Evolutionary conservation across 1,284 basidiomycete species (phyloP).

Genomic region (Ustilago bromivora): DNA sequence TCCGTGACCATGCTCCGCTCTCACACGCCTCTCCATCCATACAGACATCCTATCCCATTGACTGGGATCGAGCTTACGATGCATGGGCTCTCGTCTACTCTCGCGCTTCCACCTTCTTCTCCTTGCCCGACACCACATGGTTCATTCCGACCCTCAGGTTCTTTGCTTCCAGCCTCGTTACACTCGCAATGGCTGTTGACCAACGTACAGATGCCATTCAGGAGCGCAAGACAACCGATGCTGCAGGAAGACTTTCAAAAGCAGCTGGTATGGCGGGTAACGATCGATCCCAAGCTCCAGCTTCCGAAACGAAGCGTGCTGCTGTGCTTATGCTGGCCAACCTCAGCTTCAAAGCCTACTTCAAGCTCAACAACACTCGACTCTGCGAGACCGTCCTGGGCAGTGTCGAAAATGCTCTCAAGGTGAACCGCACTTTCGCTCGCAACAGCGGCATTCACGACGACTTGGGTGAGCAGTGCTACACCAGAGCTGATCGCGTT

Average conservation of each 20-base stretch:
- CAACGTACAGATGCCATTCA: slow-evolving; percentile 36
- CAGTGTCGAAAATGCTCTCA: slow-evolving; percentile 69
- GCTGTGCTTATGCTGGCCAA: slow-evolving; percentile 67
- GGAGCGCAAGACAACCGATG: slow-evolving; percentile 65
- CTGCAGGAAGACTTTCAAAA: slow-evolving; percentile 64
- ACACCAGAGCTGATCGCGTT: slow-evolving; percentile 69
- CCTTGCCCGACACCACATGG: slow-evolving; percentile 66
- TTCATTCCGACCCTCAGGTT: slow-evolving; percentile 59
- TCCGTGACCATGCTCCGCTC: slow-evolving; percentile 36
- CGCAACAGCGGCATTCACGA: slow-evolving; percentile 28
- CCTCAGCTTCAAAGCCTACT: slow-evolving; percentile 67
- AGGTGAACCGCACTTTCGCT: slow-evolving; percentile 54
- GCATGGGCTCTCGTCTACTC: slow-evolving; percentile 60
- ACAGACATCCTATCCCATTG: slow-evolving; percentile 13
- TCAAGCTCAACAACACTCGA: slow-evolving; percentile 70
- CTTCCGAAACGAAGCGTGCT: slow-evolving; percentile 61
- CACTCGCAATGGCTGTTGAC: slow-evolving; percentile 42
- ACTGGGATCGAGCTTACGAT: slow-evolving; percentile 54
- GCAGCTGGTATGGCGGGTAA: slow-evolving; percentile 65
- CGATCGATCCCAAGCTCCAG: slow-evolving; percentile 58
- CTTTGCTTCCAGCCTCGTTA: slow-evolving; percentile 50
- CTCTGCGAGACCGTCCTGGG: slow-evolving; percentile 72
- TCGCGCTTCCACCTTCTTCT: slow-evolving; percentile 64
- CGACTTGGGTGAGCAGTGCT: slow-evolving; percentile 64
- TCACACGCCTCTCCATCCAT: slow-evolving; percentile 16